A percentile compares a stretch with the other conserved stretches of the same genome.
Conservation (phyloP, 257 asterid species). For the Solanum stenotomum region DNA sequence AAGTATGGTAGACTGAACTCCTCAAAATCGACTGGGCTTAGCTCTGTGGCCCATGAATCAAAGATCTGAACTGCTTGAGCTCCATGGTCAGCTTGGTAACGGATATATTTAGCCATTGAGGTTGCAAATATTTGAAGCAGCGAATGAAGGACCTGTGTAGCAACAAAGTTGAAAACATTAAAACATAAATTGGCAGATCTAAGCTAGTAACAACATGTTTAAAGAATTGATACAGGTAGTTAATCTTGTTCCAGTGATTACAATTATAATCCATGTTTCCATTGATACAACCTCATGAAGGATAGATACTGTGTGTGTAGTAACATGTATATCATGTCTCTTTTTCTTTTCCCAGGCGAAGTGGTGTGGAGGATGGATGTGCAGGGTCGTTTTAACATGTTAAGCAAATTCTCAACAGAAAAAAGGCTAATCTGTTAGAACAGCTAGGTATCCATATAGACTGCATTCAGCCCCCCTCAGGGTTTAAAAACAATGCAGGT, state of each 20-base stretch:
- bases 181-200: neutral
- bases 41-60: slow-evolving; percentile 99
- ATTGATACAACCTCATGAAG: neutral
- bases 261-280: neutral
- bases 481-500: neutral
- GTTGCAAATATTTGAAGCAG: slow-evolving; percentile 84
- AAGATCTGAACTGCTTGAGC: slow-evolving; percentile 99
- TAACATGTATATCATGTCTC: neutral
- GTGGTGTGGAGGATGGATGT: neutral
- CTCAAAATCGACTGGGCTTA: slow-evolving; percentile 91
- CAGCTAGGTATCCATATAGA: neutral
- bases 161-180: neutral
- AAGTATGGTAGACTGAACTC: slow-evolving; percentile 92
- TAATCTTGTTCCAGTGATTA: neutral
- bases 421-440: neutral
- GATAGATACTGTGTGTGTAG: neutral
- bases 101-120: slow-evolving; percentile 82
- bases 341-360: neutral
- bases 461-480: neutral
- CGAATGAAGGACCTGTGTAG: slow-evolving; percentile 65
- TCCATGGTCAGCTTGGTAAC: slow-evolving; percentile 95
- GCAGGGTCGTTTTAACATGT: neutral
- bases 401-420: neutral
- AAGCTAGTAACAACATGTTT: neutral
- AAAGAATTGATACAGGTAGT: neutral